Evolutionary conservation across 108 stramenopile genomes (phyloP), one percentile per base, ranked within the genome.

Genomic region (Nitzschia sp.): DNA sequence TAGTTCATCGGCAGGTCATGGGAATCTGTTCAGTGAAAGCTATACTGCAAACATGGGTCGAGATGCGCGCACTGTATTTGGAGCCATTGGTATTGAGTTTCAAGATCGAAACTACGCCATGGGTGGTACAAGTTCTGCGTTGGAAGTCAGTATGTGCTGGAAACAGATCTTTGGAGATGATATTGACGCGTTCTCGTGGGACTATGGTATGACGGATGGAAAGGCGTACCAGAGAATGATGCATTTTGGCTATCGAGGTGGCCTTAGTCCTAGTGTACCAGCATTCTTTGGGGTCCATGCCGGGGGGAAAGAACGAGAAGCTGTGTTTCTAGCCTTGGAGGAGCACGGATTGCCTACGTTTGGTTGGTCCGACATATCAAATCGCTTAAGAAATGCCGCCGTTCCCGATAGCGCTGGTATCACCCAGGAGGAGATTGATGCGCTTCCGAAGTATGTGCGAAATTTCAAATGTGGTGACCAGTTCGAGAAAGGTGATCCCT

Each of bases 1-100:
- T 63, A 82, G 80, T n/a, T 77, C 89, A 11, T 76, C 88, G 1
- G 93, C 93, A 0, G 93, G 86, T 3, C 93, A 94, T 75, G 93
- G 93, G 15, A 88, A 89, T 65, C 62, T 79, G 0, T 84, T 74
- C 67, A 77, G 79, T 55, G 87, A 90, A 67, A 68, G 73, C 26
- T 90, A 89, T 35, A 88, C 87, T 23, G 83, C 85, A 15, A 56
- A 79, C 35, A 56, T 91, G 70, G 85, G 85, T 68, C 16, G 53
- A 2, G 69, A 76, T 31, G 68, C 73, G 21, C 56, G 77, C 52
- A 57, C 34, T 22, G 61, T 80, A 6, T 88, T 91, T 59, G 71
- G 22, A 22, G 56, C 83, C 16, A 47, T 86, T 28, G 90, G 87
- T 11, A 76, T 91, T 66, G 69, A 80, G 32, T 86, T 91, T 68